Evolutionary conservation across 1,284 basidiomycete species (phyloP).

Genomic region (Trichosporon faecale): DNA sequence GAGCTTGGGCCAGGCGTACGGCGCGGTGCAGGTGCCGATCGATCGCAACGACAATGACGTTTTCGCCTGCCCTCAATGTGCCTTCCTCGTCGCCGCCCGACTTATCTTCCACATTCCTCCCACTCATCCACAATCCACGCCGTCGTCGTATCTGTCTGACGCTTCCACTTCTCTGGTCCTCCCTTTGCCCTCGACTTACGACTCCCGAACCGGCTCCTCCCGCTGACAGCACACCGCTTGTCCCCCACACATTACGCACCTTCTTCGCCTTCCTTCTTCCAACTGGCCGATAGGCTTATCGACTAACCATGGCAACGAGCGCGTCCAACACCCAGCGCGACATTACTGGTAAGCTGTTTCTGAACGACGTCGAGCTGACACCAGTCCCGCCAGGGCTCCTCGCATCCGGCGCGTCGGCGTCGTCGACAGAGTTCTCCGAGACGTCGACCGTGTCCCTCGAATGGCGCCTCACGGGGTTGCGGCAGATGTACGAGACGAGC

Average conservation of each 20-base stretch:
- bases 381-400: neutral
- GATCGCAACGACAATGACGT: neutral
- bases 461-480: conserved; percentile 68
- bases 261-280: too few relatives aligned
- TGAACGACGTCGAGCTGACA: neutral
- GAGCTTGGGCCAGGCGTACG: neutral
- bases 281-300: neutral
- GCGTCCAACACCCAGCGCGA: conserved; percentile 1
- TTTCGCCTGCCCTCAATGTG: neutral
- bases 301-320: neutral
- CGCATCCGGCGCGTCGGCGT: neutral
- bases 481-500: conserved; percentile 67
- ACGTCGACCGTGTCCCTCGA: conserved; percentile 66
- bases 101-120: neutral
- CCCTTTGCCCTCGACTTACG: neutral
- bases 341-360: neutral
- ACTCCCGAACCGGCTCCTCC: neutral
- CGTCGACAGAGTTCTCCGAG: conserved; percentile 55
- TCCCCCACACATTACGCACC: neutral
- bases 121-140: neutral
- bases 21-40: neutral
- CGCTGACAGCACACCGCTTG: neutral
- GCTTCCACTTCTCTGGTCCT: neutral
- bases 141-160: neutral
- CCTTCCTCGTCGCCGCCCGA: neutral